Percentiles rank a stretch among this genome's conserved stretches.
Evolutionary conservation across 768 basidiomycete species (phyloP).

Genomic region (Dendrothele bispora): DNA sequence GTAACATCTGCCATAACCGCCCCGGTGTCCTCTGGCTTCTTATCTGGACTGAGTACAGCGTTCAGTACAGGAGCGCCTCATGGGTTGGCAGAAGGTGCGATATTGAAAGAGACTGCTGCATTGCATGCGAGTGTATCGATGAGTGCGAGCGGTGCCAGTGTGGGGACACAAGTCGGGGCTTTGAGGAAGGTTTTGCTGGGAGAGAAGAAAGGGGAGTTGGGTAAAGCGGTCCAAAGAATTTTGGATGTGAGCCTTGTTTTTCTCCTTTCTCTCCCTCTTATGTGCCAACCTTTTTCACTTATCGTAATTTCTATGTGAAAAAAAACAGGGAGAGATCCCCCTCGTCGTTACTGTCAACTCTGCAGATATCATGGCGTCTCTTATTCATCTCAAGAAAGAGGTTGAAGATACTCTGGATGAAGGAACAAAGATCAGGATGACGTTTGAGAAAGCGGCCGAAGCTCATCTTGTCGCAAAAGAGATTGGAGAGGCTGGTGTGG

Average conservation of each 20-base stretch:
- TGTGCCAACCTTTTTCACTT: background rate
- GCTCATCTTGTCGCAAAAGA: slow-evolving; percentile 73
- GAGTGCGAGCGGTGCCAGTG: slow-evolving; percentile 43
- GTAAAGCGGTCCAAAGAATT: slow-evolving; percentile 41
- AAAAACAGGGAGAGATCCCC: slow-evolving; percentile 49
- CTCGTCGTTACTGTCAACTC: slow-evolving; percentile 63
- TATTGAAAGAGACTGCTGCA: slow-evolving; percentile 59
- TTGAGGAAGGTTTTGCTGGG: slow-evolving; percentile 50
- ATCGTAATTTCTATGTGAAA: background rate
- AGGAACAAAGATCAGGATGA: slow-evolving; percentile 43
- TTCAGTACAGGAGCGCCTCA: slow-evolving; percentile 59
- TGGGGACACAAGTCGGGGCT: slow-evolving; percentile 68
- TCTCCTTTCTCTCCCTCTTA: background rate
- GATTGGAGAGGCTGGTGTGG: slow-evolving; percentile 64
- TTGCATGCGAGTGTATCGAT: slow-evolving; percentile 59
- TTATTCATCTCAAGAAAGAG: slow-evolving; percentile 65
- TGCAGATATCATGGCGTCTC: slow-evolving; percentile 68
- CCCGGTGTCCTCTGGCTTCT: slow-evolving; percentile 47
- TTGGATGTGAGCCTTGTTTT: slow-evolving; percentile 36
- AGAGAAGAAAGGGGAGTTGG: slow-evolving; percentile 39
- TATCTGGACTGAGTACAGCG: slow-evolving; percentile 57
- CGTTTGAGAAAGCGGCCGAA: slow-evolving; percentile 60
- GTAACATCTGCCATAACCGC: slow-evolving; percentile 63
- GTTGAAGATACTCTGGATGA: slow-evolving; percentile 46
- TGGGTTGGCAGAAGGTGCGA: slow-evolving; percentile 53